Evolutionary conservation across 2,329 filamentous ascomycete species (phyloP).

Genomic region (Colletotrichum godetiae): DNA sequence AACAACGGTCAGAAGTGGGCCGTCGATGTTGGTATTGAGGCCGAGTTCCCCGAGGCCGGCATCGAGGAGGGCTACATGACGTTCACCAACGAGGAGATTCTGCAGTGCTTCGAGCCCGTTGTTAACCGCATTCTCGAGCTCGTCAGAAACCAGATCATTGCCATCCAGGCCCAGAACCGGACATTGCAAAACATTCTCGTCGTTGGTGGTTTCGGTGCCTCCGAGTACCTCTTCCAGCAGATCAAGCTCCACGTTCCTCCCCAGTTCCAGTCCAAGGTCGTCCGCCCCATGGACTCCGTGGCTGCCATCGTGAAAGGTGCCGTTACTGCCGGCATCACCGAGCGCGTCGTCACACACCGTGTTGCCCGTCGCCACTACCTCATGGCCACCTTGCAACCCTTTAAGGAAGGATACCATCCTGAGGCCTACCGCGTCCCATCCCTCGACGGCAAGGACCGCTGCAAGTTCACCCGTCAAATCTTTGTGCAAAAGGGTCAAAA

Average conservation of each 20-base stretch:
- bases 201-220: conserved; percentile 97
- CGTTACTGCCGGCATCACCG: conserved; percentile 96
- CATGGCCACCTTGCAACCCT: conserved; percentile 98
- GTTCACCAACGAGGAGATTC: conserved; percentile 98
- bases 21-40: conserved; percentile 97
- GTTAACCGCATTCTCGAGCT: conserved; percentile 97
- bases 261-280: conserved; percentile 98
- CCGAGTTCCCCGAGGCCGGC: conserved; percentile 95
- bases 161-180: conserved; percentile 96
- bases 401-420: conserved; percentile 98
- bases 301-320: conserved; percentile 98
- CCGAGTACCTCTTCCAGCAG: conserved; percentile 98
- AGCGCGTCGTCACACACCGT: conserved; percentile 95
- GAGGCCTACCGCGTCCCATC: conserved; percentile 98
- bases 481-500: conserved; percentile 99
- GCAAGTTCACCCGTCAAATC: conserved; percentile 98
- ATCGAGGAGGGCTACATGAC: conserved; percentile 99
- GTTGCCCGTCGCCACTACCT: conserved; percentile 98
- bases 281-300: conserved; percentile 98
- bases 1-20: conserved; percentile 99
- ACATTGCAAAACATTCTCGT: conserved; percentile 95
- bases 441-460: conserved; percentile 95
- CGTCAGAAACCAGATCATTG: conserved; percentile 98
- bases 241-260: conserved; percentile 98
- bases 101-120: conserved; percentile 98